Base-by-base conservation (phyloP, 1,139 yeast species). In the Kodamaea arcana region DNA sequence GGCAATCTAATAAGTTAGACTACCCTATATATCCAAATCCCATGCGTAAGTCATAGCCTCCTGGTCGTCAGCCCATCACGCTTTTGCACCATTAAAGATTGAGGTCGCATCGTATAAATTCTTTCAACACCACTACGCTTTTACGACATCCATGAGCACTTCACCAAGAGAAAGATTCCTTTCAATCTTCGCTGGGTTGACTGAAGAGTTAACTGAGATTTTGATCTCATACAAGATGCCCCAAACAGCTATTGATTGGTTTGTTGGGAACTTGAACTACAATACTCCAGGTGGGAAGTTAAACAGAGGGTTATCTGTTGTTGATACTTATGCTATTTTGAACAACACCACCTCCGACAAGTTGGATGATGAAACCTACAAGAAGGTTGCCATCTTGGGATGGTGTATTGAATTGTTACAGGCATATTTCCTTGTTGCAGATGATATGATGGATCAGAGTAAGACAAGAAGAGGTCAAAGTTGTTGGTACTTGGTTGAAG, bases 401-500 rank as follows among this genome's bases (percentile, higher is more conserved):
- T 94, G 98, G 98, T 75, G 90, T 48, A 80, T 94, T 50, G 99
- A 94, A 65, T 73, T 92, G 50, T 73, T 92, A 51, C 99, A 94
- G 65, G 98, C 97, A 2, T 92, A 87, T 62, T 94, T 94, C 70
- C 74, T 94, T 51, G 97, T 94, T 35, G 95, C 97, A 24, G 99
- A 94, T 60, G 99, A 94, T 61, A 94, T 94, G 78, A 94, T 94
- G 99, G 99, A 94, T 63, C 80, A 80, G 48, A 86, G 97, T 25
- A 84, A 87, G 62, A 94, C 98, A 31, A 85, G 99, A 72, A 82
- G 99, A 60, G 97, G 97, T 37, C 97, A 92, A 63, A 92, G 96
- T 49, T 94, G 99, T 67, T 94, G 98, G 98, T 94, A 90, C 69
- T 81, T 69, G 54, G 75, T 68, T 35, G 83, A 80, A 42, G 80